Base-by-base conservation (phyloP, 371 early-diverging fungal genomes). In the Mortierella sp. region DNA sequence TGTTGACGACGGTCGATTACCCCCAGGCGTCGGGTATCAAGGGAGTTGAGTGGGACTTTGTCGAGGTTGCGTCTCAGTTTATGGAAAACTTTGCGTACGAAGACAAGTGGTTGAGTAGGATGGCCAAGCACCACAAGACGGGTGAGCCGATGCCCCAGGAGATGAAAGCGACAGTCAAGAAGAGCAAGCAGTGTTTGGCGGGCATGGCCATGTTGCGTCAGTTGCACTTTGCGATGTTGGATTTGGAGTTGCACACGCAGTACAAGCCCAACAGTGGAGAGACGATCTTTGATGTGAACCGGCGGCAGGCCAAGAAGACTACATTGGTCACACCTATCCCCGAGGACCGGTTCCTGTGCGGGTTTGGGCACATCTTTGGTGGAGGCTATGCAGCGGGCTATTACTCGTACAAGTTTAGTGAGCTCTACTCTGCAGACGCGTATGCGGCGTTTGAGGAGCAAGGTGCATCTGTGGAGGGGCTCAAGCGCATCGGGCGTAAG, bases 51-150 rank as follows among this genome's bases (percentile, higher is more conserved):
- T 94, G 94, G 89, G 85, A 88, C n/a, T 86, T 89, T 71, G 81
- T 84, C 27, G 83, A 91, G 87, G 93, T 94, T 2, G 94, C 94
- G 1, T 93, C 93, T 0, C 94, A 94, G 78, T 94, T 94, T 54
- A 94, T 94, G 94, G 94, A 94, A 76, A 94, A 94, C 90, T 94
- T 93, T 84, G 90, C 91, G 24, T 91, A 89, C 70, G 94, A 94
- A 58, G 89, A 90, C 7, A 90, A 89, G 54, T 93, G 93, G 93
- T 80, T 94, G 32, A 75, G 88, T 27, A 88, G 88, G 21, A 79
- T 93, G 58, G 88, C 93, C 10, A 90, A 88, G 11, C 93, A 94
- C 77, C 90, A 92, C 83, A 89, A 93, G 80, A 90, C 93, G 2
- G 89, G 89, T 0, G 91, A 91, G n/a, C 70, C 90, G 0, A 92